Evolutionary conservation across 2,329 filamentous ascomycete species (phyloP), one percentile per base, ranked within the genome.

Genomic region (Spiromastix sp.): DNA sequence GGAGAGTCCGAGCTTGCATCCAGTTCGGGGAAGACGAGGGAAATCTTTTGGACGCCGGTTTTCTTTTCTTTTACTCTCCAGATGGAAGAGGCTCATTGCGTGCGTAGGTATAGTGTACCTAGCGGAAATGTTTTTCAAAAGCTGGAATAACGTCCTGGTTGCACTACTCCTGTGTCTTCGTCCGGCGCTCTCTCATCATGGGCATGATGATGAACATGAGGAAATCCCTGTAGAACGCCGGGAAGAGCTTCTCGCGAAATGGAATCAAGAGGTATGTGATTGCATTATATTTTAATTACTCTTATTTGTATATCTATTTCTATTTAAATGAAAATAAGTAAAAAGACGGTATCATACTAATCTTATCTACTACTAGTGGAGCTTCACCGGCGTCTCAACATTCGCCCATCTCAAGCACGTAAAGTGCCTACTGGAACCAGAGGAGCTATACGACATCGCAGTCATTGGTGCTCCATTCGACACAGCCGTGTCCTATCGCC

Each of bases 381-480:
- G 67, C 1, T 91, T 85, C 55, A 71, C 72, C 18, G 84, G 84
- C 40, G 82, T 91, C 43, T 77, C 77, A 35, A 77, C 77, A 22
- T 86, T 85, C 56, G 81, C 79, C 25, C 81, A 85, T 49, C 66
- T 85, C 19, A 68, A 74, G 47, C 67, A 84, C 44, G 67, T 73
- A 43, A 81, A 78, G 51, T 85, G 81, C 48, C 66, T 85, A 22
- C 74, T 75, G n/a, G 71, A 71, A 30, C 78, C 78, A 1, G 62
- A 68, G 17, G 71, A 74, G 50, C 60, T 61, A 10, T 85, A 74
- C 49, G 81, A 85, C 52, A 81, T 85, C 47, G 81, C 71, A 39
- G 72, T 85, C 38, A 67, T 85, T 38, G 81, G 81, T 4, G 77
- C 72, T 1, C 81, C 81, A 0, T 85, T 85, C 49, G 81, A 85